Conservation (phyloP, 106 monocot species). For the Xerophyta viscosa region DNA sequence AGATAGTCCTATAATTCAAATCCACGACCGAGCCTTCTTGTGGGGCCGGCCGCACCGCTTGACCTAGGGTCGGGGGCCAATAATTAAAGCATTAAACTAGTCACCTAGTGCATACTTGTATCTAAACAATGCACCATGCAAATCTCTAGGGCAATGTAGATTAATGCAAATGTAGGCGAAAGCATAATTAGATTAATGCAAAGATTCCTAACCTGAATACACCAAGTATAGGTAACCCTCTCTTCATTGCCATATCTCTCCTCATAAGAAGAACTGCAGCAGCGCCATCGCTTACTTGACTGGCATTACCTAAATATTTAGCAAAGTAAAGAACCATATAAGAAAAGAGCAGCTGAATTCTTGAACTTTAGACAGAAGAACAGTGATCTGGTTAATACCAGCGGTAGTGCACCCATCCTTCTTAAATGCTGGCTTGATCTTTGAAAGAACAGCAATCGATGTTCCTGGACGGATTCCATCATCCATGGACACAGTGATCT, state of each 20-base stretch:
- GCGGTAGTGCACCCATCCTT: slow-evolving; percentile 84
- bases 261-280: slow-evolving; percentile 92
- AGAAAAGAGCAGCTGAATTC: not conserved
- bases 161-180: no score
- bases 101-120: no score
- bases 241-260: slow-evolving; percentile 52
- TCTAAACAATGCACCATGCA: no score
- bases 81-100: no score
- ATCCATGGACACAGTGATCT: slow-evolving; percentile 50
- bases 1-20: no score
- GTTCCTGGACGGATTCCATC: slow-evolving; percentile 72
- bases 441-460: slow-evolving; percentile 50
- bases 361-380: not conserved
- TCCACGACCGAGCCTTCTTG: no score
- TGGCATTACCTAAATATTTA: slow-evolving; percentile 58
- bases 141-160: no score
- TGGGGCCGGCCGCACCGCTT: no score
- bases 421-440: slow-evolving; percentile 74
- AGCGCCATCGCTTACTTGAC: slow-evolving; percentile 87
- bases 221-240: slow-evolving; percentile 81
- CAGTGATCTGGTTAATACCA: slow-evolving; percentile 30
- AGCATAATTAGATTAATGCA: not conserved
- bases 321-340: slow-evolving; percentile 5
- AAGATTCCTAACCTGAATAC: slow-evolving; percentile 48
- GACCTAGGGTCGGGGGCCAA: no score